Evolutionary conservation across 202 grass and related monocot species (phyloP).

Genomic region (Panicum virgatum): DNA sequence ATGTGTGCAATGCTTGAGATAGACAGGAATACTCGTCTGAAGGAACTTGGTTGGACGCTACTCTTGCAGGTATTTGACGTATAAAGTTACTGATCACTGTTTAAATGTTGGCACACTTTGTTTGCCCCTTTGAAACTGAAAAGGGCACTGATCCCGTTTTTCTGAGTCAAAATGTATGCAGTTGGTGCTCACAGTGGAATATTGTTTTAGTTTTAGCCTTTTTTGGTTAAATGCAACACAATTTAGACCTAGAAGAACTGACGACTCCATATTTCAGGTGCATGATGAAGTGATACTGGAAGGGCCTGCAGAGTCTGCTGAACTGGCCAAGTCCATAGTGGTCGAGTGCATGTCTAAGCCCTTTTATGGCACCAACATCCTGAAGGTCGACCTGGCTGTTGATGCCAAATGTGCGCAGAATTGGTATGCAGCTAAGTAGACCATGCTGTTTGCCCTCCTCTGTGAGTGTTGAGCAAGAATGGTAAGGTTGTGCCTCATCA

Average conservation of each 20-base stretch:
- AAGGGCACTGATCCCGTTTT: neutral
- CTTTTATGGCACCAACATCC: constrained; percentile 72
- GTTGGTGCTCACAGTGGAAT: neutral
- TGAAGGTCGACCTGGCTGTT: constrained; percentile 82
- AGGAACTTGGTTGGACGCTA: constrained; percentile 91
- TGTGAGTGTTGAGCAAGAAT: constrained; percentile 5
- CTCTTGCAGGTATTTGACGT: constrained; percentile 73
- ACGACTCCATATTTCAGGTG: constrained; percentile 62
- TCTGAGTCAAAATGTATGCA: neutral
- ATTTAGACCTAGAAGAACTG: constrained; percentile 23
- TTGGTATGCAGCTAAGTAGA: constrained; percentile 93
- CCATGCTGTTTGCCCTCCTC: too few species aligned
- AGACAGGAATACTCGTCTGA: constrained; percentile 70
- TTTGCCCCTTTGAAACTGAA: neutral
- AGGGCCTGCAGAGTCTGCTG: constrained; percentile 87
- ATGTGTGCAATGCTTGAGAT: constrained; percentile 99
- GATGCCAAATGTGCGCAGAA: constrained; percentile 93
- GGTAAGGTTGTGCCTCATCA: neutral
- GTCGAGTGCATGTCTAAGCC: constrained; percentile 96
- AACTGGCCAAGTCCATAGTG: constrained; percentile 78
- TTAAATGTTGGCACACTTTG: neutral
- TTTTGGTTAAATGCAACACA: neutral
- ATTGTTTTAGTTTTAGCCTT: neutral
- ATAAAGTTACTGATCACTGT: neutral
- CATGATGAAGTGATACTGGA: constrained; percentile 99